Evolutionary conservation across 352 stramenopile species (phyloP), one percentile per base, ranked within the genome.

Genomic region (Pythium guiyangense): DNA sequence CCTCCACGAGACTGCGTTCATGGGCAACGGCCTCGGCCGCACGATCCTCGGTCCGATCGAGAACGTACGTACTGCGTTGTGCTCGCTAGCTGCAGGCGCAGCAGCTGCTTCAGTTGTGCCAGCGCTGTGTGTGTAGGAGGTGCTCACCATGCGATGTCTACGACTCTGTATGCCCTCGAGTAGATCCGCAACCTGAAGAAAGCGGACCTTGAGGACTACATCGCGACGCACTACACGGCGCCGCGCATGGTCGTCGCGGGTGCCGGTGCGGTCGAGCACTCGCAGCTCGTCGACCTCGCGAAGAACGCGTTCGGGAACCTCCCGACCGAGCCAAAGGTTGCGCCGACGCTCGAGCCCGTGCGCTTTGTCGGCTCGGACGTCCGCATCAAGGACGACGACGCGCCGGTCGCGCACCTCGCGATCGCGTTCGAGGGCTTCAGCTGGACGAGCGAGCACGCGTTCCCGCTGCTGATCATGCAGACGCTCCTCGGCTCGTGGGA

Each of bases 191-290:
- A 88, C 59, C 84, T 99, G 59, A 97, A 86, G 56, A 89, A 94
- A 64, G 83, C 80, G 34, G 96, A 99, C 76, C 80, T 99, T 18
- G 65, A 93, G 57, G 84, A 98, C 69, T 99, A 99, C 87, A 98
- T 99, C 57, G 85, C 97, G 26, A 99, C 96, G n/a, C 97, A 99
- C 86, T 99, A 99, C 86, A 99, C 97, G 27, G 97, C 97, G n/a
- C 94, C 96, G 22, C 90, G 96, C 48, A 99, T 99, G 90, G 97
- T 99, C 20, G 94, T 99, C 66, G 97, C 97, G 47, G 97, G 96
- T 58, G 97, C 97, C 18, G 98, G 98, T 58, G 95, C 92, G 52
- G 84, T 99, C 31, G 90, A 99, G 68, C 98, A 99, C 85, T 78
- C 79, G 40, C 73, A 98, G 74, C 73, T 99, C n/a, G 97, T 98